Evolutionary conservation across 2,329 filamentous ascomycete species (phyloP).

Genomic region (Aspergillus persii): DNA sequence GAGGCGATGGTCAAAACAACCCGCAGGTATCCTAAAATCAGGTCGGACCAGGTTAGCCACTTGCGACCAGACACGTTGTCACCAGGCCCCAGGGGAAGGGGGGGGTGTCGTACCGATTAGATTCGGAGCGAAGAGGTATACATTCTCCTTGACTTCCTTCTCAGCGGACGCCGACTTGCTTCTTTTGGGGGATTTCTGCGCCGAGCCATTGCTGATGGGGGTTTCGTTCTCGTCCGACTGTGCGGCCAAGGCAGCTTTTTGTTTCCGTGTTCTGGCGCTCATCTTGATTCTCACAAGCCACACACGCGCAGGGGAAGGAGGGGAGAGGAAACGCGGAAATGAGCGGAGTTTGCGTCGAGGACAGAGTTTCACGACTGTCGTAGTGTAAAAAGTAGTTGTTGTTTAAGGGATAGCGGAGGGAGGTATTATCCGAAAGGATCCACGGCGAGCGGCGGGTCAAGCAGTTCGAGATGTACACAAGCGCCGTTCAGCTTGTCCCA

Average conservation of each 20-base stretch:
- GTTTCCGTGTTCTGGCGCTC: conserved; percentile 40
- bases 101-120: conserved; percentile 63
- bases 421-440: conserved; percentile 6
- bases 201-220: conserved; percentile 29
- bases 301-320: background rate
- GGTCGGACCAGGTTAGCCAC: background rate
- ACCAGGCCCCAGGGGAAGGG: background rate
- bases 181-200: conserved; percentile 31
- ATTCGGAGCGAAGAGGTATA: conserved; percentile 79
- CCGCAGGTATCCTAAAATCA: conserved; percentile 65
- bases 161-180: conserved; percentile 26
- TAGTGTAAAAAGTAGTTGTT: background rate
- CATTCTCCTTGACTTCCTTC: conserved; percentile 61
- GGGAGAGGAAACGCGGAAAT: background rate
- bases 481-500: background rate
- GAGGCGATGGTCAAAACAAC: conserved; percentile 83
- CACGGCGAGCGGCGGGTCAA: conserved; percentile 2
- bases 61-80: background rate
- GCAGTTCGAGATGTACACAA: background rate
- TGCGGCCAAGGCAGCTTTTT: conserved; percentile 35
- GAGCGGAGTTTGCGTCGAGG: background rate
- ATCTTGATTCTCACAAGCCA: conserved; percentile 20
- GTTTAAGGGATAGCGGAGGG: background rate
- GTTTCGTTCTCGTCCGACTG: conserved; percentile 32
- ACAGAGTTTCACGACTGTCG: background rate